Conservation (phyloP, 2,329 filamentous ascomycete genomes). For the Scedosporium apiospermum region DNA sequence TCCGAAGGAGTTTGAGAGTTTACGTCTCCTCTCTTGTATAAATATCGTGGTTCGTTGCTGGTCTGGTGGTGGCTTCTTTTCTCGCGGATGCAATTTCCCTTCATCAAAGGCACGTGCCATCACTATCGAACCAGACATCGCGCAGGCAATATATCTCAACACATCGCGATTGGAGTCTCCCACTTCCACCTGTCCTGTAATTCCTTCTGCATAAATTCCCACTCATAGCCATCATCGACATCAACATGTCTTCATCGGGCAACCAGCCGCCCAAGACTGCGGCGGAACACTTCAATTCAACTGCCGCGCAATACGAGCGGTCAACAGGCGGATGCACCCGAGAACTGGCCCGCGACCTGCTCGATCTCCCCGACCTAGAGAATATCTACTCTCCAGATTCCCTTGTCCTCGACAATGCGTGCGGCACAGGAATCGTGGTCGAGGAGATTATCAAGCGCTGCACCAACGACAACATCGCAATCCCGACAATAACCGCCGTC, state of each 20-base stretch:
- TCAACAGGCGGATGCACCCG: constrained; percentile 12
- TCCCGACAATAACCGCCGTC: constrained; percentile 10
- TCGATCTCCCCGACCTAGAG: constrained; percentile 1
- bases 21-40: too few species aligned
- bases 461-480: neutral
- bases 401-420: constrained; percentile 18
- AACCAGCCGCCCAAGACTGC: neutral
- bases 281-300: constrained; percentile 4
- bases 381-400: neutral
- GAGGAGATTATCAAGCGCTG: constrained; percentile 12
- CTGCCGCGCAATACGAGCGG: constrained; percentile 12
- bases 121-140: too few species aligned
- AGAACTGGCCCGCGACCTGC: constrained; percentile 10
- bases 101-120: too few species aligned
- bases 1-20: too few species aligned
- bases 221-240: too few species aligned
- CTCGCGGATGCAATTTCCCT: too few species aligned
- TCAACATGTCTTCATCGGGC: neutral
- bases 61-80: too few species aligned
- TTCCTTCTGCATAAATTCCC: too few species aligned
- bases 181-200: too few species aligned
- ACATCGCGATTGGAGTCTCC: too few species aligned
- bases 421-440: constrained; percentile 16
- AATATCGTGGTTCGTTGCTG: too few species aligned
- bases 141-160: too few species aligned